These are phyloP conservation scores for Lyophyllum decastes DNA, from an alignment of 768 basidiomycete species.

Conservation along the genomic window DNA sequence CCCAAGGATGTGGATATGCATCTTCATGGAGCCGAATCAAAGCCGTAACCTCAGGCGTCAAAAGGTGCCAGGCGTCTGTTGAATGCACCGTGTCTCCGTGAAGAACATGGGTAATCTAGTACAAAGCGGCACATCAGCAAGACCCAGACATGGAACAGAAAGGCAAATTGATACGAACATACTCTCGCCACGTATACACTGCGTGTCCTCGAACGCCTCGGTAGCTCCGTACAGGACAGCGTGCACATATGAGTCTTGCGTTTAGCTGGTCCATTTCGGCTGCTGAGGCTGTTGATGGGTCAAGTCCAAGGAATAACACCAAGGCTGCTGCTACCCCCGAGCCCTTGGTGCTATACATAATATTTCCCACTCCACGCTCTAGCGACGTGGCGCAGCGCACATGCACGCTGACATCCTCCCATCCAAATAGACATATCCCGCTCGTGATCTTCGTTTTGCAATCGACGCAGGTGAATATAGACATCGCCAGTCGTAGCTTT, in stretches of 20 bases:
- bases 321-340: neutral
- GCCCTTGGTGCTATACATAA: neutral
- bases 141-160: neutral
- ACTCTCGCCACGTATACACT: neutral
- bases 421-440: no score
- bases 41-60: constrained; percentile 19
- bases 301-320: neutral
- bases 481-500: no score
- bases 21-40: constrained; percentile 24
- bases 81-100: neutral
- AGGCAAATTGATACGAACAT: neutral
- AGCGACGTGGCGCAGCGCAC: neutral
- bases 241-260: neutral
- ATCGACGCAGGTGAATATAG: no score
- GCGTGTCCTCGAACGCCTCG: neutral
- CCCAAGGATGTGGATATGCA: constrained; percentile 12
- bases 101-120: neutral
- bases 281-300: neutral
- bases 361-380: neutral
- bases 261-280: neutral
- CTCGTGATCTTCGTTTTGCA: no score
- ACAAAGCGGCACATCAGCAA: neutral
- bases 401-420: no score
- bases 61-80: constrained; percentile 18
- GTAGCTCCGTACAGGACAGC: neutral